These are phyloP conservation scores for Penicillium odoratum DNA, from an alignment of 495 filamentous ascomycete genomes.

Conservation along the genomic window DNA sequence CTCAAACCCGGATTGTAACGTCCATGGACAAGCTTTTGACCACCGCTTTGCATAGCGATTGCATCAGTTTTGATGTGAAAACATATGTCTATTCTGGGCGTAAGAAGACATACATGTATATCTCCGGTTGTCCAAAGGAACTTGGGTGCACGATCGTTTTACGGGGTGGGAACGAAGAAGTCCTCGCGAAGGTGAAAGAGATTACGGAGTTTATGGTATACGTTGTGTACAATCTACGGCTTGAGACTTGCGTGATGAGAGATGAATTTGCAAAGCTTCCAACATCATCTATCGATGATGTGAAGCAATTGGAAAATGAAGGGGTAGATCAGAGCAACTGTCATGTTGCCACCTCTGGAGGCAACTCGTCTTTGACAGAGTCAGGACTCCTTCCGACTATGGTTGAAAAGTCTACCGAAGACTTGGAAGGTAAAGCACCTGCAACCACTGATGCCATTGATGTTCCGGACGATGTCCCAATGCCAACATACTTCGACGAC, in stretches of 20 bases:
- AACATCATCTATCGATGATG: slow-evolving; percentile 49
- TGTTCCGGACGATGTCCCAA: slow-evolving; percentile 80
- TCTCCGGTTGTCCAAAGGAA: slow-evolving; percentile 89
- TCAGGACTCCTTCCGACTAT: slow-evolving; percentile 11
- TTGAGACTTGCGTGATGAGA: slow-evolving; percentile 94
- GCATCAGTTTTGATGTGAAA: slow-evolving; percentile 88
- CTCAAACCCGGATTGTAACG: slow-evolving; percentile 86
- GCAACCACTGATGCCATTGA: slow-evolving; percentile 46
- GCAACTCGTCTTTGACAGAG: slow-evolving; percentile 3
- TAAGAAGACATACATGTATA: slow-evolving; percentile 93
- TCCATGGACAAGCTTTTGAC: slow-evolving; percentile 93
- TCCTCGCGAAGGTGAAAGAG: slow-evolving; percentile 77
- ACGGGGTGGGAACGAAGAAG: slow-evolving; percentile 71
- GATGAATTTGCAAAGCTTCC: slow-evolving; percentile 93
- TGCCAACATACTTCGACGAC: slow-evolving; percentile 90
- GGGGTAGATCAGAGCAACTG: slow-evolving; percentile 3
- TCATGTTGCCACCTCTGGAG: neutral
- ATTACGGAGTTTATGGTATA: slow-evolving; percentile 99
- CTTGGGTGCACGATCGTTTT: slow-evolving; percentile 96
- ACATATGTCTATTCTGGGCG: slow-evolving; percentile 80
- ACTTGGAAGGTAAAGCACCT: slow-evolving; percentile 16
- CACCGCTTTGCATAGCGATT: slow-evolving; percentile 74
- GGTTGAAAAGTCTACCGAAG: slow-evolving; percentile 21
- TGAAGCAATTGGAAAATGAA: slow-evolving; percentile 13
- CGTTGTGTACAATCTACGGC: slow-evolving; percentile 94